Conservation (phyloP, 2,329 filamentous ascomycete species). For the Microdochium bolleyi region DNA sequence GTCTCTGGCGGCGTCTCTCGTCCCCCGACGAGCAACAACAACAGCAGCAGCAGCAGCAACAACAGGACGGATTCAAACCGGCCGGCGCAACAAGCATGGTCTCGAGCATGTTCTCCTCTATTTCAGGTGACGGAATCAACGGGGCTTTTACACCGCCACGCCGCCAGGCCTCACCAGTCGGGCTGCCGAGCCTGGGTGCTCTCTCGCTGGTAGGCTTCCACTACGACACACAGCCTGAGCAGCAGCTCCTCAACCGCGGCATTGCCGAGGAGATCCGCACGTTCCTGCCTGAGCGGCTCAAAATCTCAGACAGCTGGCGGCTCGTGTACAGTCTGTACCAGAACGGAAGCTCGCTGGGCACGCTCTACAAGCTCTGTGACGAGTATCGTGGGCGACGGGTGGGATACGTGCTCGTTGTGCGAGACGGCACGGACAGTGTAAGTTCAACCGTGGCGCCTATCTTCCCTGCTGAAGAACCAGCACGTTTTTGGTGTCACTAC, state of each 20-base stretch:
- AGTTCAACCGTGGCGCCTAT: too few relatives aligned
- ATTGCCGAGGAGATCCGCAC: conserved; percentile 91
- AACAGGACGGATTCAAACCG: conserved; percentile 3
- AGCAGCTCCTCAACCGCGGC: conserved; percentile 59
- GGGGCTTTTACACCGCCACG: conserved; percentile 52
- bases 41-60: conserved; percentile 1
- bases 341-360: conserved; percentile 80
- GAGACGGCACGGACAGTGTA: conserved; percentile 68
- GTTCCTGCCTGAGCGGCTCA: conserved; percentile 77
- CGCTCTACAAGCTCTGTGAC: conserved; percentile 75
- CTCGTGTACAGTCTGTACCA: conserved; percentile 86
- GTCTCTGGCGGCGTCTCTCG: too few relatives aligned
- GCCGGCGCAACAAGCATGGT: conserved; percentile 4
- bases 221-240: conserved; percentile 47
- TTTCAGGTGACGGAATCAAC: conserved; percentile 38
- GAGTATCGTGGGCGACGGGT: conserved; percentile 60
- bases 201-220: conserved; percentile 62
- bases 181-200: conserved; percentile 81
- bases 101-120: conserved; percentile 3
- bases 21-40: neutral
- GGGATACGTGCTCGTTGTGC: conserved; percentile 83
- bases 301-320: conserved; percentile 81
- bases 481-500: too few relatives aligned
- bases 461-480: too few relatives aligned
- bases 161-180: conserved; percentile 69